These are phyloP conservation scores for Oldenlandia corymbosa DNA, from an alignment of 257 asterid genomes.

Conservation along the genomic window DNA sequence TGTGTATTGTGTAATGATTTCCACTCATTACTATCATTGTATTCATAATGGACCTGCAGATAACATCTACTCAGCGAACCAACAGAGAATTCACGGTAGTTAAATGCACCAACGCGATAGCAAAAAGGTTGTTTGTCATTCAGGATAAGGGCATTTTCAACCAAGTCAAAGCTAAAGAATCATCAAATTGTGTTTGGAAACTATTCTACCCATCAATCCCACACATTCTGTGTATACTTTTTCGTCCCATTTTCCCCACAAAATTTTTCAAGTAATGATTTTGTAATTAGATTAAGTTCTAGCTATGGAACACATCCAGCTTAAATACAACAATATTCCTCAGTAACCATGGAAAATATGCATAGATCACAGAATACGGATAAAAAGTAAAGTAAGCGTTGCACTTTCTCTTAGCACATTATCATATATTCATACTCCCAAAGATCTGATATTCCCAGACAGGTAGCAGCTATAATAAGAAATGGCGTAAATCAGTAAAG, in stretches of 20 bases:
- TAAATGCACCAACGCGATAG: background rate
- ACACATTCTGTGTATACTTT: background rate
- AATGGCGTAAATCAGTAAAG: background rate
- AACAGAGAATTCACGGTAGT: background rate
- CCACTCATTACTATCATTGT: conserved; percentile 45
- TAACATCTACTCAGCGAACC: background rate
- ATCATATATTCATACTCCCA: background rate
- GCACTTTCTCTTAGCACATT: background rate
- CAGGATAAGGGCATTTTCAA: background rate
- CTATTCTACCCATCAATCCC: background rate
- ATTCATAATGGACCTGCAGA: conserved; percentile 73
- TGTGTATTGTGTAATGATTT: conserved; percentile 39
- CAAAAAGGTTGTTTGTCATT: background rate
- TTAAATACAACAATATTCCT: background rate
- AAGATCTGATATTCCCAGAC: background rate
- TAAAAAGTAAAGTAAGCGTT: background rate
- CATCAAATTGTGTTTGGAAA: background rate
- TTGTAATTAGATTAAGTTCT: background rate
- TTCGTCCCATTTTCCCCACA: background rate
- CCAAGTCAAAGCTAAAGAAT: background rate
- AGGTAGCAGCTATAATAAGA: background rate
- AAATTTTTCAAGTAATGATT: background rate
- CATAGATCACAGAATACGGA: background rate
- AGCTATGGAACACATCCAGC: background rate
- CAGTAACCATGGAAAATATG: background rate